These are phyloP conservation scores for Coleophoma cylindrospora DNA, from an alignment of 2,329 filamentous ascomycete species.

Conservation along the genomic window DNA sequence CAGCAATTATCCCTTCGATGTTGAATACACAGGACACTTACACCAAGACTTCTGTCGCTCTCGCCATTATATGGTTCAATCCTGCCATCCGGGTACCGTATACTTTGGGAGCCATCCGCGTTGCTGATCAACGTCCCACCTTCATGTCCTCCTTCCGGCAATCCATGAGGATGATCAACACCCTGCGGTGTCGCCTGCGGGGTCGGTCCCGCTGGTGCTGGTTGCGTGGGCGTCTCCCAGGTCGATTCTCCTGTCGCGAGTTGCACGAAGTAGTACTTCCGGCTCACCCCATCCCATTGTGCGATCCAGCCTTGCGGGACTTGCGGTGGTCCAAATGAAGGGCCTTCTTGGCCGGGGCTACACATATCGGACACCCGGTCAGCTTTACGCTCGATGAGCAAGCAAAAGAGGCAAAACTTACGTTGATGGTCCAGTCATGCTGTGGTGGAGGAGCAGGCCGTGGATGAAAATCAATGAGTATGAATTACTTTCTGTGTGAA, in stretches of 20 bases:
- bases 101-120: conserved; percentile 56
- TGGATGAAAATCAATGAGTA: too few relatives aligned
- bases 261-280: conserved; percentile 69
- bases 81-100: conserved; percentile 54
- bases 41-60: conserved; percentile 60
- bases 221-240: conserved; percentile 66
- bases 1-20: conserved; percentile 1
- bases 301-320: conserved; percentile 65
- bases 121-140: conserved; percentile 49
- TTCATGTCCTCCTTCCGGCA: conserved; percentile 30
- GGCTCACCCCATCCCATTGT: conserved; percentile 60
- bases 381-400: background rate
- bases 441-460: background rate
- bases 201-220: conserved; percentile 56
- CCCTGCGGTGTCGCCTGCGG: conserved; percentile 42
- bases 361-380: background rate
- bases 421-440: conserved; percentile 25
- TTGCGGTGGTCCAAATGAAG: conserved; percentile 41
- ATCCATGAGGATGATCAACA: conserved; percentile 58
- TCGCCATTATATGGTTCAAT: conserved; percentile 52
- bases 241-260: conserved; percentile 67
- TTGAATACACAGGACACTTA: conserved; percentile 35
- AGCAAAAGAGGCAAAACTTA: conserved; percentile 7
- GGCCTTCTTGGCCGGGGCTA: conserved; percentile 28
- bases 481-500: too few relatives aligned